A percentile compares a stretch with the other conserved stretches of the same genome.
Evolutionary conservation across 2,329 filamentous ascomycete species (phyloP).

Genomic region (Epicoccum nigrum): DNA sequence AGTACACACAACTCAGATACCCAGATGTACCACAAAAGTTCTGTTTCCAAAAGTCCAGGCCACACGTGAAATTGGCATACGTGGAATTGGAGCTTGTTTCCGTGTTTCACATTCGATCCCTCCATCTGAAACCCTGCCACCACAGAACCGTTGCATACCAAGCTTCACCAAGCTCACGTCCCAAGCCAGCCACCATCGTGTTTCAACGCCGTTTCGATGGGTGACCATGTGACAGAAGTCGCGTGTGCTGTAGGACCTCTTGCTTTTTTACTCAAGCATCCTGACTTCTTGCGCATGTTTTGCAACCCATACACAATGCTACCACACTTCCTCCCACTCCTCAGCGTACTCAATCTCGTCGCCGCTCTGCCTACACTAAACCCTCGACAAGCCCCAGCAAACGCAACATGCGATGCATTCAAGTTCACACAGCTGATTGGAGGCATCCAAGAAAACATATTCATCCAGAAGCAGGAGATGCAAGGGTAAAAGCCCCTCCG

Average conservation of each 20-base stretch:
- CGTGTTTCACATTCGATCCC: no score
- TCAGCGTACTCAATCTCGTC: background rate
- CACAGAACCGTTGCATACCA: conserved; percentile 3
- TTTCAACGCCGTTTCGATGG: conserved; percentile 12
- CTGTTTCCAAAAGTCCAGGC: no score
- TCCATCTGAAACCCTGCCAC: background rate
- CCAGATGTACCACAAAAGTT: no score
- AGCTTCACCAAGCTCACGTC: conserved; percentile 15
- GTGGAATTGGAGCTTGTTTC: no score
- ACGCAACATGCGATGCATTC: background rate
- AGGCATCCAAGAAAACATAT: conserved; percentile 29
- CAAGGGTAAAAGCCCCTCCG: no score
- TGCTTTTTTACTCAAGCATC: no score
- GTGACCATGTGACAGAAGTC: background rate
- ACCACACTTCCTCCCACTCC: background rate
- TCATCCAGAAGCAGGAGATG: conserved; percentile 30
- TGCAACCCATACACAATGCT: background rate
- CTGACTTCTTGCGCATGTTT: background rate
- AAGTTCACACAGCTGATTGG: conserved; percentile 13
- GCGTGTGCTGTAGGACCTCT: background rate
- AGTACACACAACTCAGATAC: no score
- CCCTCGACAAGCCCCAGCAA: background rate
- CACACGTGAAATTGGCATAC: no score
- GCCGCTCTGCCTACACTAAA: background rate
- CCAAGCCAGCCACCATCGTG: conserved; percentile 1